phyloP scores from a whole-genome alignment of 1,284 basidiomycete species.

The Ceratobasidium sp. region DNA sequence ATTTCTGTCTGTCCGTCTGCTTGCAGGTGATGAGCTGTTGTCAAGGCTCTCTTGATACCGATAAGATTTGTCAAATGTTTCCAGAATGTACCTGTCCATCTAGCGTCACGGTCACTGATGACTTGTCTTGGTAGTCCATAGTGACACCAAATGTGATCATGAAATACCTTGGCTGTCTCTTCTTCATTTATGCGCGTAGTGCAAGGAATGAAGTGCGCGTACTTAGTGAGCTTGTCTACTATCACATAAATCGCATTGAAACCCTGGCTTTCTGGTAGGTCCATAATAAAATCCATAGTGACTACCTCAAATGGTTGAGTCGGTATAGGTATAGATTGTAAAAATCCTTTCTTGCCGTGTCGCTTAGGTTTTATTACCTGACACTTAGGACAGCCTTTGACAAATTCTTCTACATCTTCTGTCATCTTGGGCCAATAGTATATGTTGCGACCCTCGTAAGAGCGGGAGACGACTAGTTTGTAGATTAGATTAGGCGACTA shows the following conservation, averaged over 20 bases:
- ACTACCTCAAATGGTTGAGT: slow-evolving; percentile 54
- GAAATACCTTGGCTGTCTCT: slow-evolving; percentile 43
- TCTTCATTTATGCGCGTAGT: slow-evolving; percentile 43
- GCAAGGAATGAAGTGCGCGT: slow-evolving; percentile 52
- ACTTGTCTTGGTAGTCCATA: slow-evolving; percentile 49
- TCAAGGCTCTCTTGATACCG: slow-evolving; percentile 47
- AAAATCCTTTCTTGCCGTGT: slow-evolving; percentile 50
- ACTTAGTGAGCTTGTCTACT: slow-evolving; percentile 55
- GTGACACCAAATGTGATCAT: slow-evolving; percentile 44
- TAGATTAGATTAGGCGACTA: no score
- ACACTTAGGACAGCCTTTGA: slow-evolving; percentile 54
- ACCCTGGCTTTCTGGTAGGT: slow-evolving; percentile 54
- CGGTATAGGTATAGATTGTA: slow-evolving; percentile 55
- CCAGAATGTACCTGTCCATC: slow-evolving; percentile 50
- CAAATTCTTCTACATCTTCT: slow-evolving; percentile 49
- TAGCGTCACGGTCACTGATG: slow-evolving; percentile 49
- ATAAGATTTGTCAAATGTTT: slow-evolving; percentile 45
- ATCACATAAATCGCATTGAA: slow-evolving; percentile 54
- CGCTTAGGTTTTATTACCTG: slow-evolving; percentile 53
- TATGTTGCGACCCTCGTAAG: no score
- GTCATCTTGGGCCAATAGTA: slow-evolving; percentile 54
- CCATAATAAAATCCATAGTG: slow-evolving; percentile 58
- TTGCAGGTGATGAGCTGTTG: slow-evolving; percentile 51
- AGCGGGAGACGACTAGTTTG: no score
- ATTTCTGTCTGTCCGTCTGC: slow-evolving; percentile 53